Evolutionary conservation across 2,329 filamentous ascomycete genomes (phyloP).

Genomic region (Colletotrichum musicola): DNA sequence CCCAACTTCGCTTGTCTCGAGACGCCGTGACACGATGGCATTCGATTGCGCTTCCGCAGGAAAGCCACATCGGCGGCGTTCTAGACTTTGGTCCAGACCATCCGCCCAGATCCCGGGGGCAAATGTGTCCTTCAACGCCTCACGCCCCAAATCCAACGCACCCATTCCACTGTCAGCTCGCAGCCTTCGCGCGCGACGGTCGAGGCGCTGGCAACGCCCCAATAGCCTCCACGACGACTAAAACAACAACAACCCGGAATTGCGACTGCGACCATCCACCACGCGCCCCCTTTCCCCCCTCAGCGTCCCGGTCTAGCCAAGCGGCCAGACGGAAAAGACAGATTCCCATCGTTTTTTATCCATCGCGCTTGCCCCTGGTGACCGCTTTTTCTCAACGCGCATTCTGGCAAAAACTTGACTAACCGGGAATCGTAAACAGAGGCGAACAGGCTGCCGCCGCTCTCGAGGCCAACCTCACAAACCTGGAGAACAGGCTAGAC

Average conservation of each 20-base stretch:
- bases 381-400: slow-evolving; percentile 28
- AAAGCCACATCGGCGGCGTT: slow-evolving; percentile 18
- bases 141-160: slow-evolving; percentile 14
- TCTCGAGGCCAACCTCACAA: slow-evolving; percentile 65
- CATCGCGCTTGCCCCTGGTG: slow-evolving; percentile 12
- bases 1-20: slow-evolving; percentile 2
- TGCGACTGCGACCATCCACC: neutral
- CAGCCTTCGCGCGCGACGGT: slow-evolving; percentile 6
- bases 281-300: slow-evolving; percentile 8
- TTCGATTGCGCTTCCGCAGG: slow-evolving; percentile 25
- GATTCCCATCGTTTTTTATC: slow-evolving; percentile 33
- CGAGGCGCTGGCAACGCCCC: slow-evolving; percentile 1
- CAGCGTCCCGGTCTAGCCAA: slow-evolving; percentile 20
- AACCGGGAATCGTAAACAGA: slow-evolving; percentile 47
- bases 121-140: slow-evolving; percentile 8
- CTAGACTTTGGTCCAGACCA: slow-evolving; percentile 23
- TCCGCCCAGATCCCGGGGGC: slow-evolving; percentile 7
- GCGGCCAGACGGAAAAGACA: slow-evolving; percentile 31
- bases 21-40: slow-evolving; percentile 18
- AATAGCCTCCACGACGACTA: slow-evolving; percentile 8
- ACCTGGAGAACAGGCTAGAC: slow-evolving; percentile 68
- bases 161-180: slow-evolving; percentile 14
- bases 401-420: slow-evolving; percentile 8
- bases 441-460: slow-evolving; percentile 67
- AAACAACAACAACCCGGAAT: slow-evolving; percentile 1